Percentiles rank a stretch among this genome's conserved stretches.
phyloP scores from a whole-genome alignment of 192 early-diverging fungal species.

The Dissophora ornata region DNA sequence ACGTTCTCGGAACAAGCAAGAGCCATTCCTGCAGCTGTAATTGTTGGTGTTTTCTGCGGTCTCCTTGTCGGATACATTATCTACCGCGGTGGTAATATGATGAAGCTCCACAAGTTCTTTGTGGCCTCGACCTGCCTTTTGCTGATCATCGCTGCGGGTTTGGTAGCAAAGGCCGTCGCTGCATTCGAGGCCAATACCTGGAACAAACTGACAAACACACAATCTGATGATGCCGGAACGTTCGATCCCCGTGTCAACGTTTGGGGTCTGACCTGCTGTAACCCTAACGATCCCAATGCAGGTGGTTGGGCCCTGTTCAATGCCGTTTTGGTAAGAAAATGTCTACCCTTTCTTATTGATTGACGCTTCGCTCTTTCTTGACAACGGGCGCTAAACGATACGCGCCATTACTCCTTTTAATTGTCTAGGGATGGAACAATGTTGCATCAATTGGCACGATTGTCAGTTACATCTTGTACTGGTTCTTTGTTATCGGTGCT shows the following conservation, averaged over 20 bases:
- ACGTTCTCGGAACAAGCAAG: constrained; percentile 68
- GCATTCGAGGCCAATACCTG: constrained; percentile 56
- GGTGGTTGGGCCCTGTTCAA: constrained; percentile 77
- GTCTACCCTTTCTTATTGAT: not conserved
- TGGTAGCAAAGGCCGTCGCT: constrained; percentile 72
- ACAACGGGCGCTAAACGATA: too few relatives aligned
- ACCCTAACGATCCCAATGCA: constrained; percentile 52
- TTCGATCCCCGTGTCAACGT: constrained; percentile 46
- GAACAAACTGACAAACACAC: constrained; percentile 18
- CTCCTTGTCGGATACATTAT: constrained; percentile 74
- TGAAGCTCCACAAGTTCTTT: constrained; percentile 79
- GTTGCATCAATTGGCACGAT: constrained; percentile 77
- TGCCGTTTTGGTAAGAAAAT: constrained; percentile 61
- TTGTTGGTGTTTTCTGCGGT: constrained; percentile 77
- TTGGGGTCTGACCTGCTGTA: constrained; percentile 72
- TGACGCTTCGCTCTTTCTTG: too few relatives aligned
- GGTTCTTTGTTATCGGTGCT: constrained; percentile 65
- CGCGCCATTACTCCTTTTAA: too few relatives aligned
- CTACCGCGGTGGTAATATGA: constrained; percentile 73
- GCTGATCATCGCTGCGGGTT: constrained; percentile 81
- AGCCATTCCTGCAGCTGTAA: constrained; percentile 82
- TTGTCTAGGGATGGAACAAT: constrained; percentile 72
- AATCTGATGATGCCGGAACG: constrained; percentile 20
- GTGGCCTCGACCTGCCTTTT: constrained; percentile 73
- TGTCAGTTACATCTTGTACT: constrained; percentile 80